These are phyloP conservation scores for Jamesozyma rosinii DNA, from an alignment of 805 yeast species.

Conservation along the genomic window DNA sequence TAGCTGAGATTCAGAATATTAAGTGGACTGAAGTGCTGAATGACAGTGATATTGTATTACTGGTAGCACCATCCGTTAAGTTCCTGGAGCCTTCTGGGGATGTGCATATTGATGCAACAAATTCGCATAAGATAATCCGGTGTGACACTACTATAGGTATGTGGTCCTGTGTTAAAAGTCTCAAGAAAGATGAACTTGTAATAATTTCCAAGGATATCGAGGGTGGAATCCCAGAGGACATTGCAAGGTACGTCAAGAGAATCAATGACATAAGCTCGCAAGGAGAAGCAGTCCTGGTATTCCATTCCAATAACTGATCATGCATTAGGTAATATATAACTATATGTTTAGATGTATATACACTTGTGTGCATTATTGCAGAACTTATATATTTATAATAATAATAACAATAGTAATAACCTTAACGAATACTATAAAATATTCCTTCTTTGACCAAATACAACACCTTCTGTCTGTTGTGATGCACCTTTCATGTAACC, in stretches of 20 bases:
- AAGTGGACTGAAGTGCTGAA: slow-evolving; percentile 15
- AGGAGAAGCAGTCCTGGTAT: no score
- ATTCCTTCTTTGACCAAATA: slow-evolving; percentile 45
- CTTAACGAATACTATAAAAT: slow-evolving; percentile 27
- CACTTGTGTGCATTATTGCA: no score
- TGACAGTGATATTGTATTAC: slow-evolving; percentile 26
- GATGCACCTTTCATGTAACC: slow-evolving; percentile 53
- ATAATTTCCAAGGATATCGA: slow-evolving; percentile 21
- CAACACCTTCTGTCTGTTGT: slow-evolving; percentile 44
- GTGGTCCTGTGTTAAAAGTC: slow-evolving; percentile 47
- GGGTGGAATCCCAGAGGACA: slow-evolving; percentile 25
- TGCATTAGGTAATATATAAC: no score
- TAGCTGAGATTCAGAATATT: slow-evolving; percentile 5
- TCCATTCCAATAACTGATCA: no score
- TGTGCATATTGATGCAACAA: slow-evolving; percentile 14
- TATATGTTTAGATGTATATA: no score
- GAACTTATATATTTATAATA: no score
- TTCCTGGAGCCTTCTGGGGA: slow-evolving; percentile 7
- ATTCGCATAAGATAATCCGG: slow-evolving; percentile 32
- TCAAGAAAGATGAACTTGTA: slow-evolving; percentile 32
- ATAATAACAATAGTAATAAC: no score
- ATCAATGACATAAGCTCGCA: slow-evolving; percentile 7
- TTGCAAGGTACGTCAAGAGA: slow-evolving; percentile 23
- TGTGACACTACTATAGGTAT: slow-evolving; percentile 43
- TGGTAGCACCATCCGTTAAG: slow-evolving; percentile 28